These are phyloP conservation scores for Abelmoschus esculentus DNA, from an alignment of 345 rosid species.

Conservation along the genomic window DNA sequence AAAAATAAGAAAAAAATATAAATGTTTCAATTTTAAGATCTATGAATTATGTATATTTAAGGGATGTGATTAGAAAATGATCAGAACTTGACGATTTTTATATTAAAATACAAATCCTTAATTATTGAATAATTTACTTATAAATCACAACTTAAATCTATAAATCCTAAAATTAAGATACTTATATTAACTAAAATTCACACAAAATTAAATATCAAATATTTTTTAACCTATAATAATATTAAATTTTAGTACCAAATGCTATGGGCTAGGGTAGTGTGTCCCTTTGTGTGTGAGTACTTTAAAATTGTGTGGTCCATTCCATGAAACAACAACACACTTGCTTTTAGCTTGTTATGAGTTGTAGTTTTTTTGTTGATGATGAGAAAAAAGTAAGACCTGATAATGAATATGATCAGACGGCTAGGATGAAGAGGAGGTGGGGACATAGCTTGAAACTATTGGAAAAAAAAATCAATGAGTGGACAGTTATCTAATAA, in stretches of 20 bases:
- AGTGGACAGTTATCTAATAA: background rate
- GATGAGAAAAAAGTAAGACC: background rate
- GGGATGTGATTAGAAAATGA: too few relatives aligned
- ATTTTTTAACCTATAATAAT: too few relatives aligned
- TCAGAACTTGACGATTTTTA: too few relatives aligned
- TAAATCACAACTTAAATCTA: too few relatives aligned
- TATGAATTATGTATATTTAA: too few relatives aligned
- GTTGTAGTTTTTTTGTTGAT: background rate
- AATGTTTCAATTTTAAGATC: too few relatives aligned
- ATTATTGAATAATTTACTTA: too few relatives aligned
- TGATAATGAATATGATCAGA: background rate
- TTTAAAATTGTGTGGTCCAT: conserved; percentile 17
- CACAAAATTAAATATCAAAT: too few relatives aligned
- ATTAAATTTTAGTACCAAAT: background rate
- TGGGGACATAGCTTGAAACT: background rate
- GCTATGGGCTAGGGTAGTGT: background rate
- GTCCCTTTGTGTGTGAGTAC: background rate
- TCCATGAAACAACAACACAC: background rate
- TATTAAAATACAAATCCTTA: too few relatives aligned
- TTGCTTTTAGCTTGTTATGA: conserved; percentile 6
- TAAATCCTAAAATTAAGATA: too few relatives aligned
- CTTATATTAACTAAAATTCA: too few relatives aligned
- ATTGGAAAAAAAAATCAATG: background rate
- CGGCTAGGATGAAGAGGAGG: background rate
- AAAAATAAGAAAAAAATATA: too few relatives aligned